Base-by-base conservation (phyloP, 257 asterid genomes). In the Leonotis leonurus region DNA sequence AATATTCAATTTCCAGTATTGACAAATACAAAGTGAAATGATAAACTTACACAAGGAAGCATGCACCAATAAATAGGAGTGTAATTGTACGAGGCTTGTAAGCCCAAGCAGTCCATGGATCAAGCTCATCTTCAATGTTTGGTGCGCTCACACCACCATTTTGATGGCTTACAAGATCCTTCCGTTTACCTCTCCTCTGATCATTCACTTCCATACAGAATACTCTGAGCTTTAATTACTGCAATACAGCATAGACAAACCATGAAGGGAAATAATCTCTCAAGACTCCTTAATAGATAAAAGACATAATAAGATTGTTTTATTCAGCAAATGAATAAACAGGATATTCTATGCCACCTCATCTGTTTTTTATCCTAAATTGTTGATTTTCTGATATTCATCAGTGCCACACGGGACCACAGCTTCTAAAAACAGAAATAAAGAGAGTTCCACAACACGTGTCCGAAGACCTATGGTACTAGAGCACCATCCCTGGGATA, bases 81-180 rank as follows among this genome's bases (percentile, higher is more conserved):
- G 97, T 83, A 60, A 89, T 73, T 7, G 99, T 92, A 35, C 79
- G 95, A 44, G 99, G 99, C 75, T 79, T 89, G 82, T 84, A 92
- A 16, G 97, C 97, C 97, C 97, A 92, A 51, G 97, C 97, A 11
- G 95, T 92, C 99, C 97, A 92, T 16, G 97, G 99, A 70, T 92
- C 99, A 72, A 81, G 81, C 70, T 81, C 98, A 59, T 81, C 93
- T 62, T 85, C 89, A 14, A 73, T 21, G 71, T 46, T 70, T 40
- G 70, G 67, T 30, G 72, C 32, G 70, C 64, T 58, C 30, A 16
- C 68, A 36, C 73, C 76, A 21, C 99, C 95, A 75, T 92, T 92
- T 78, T 84, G 94, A 69, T 81, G 62, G 64, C 70, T 16, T 60
- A 36, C 70, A 39, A 16, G 33, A 70, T 79, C 81, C 77, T 73